Base-by-base conservation (phyloP, 257 asterid genomes). In the Eustoma russellianum region DNA sequence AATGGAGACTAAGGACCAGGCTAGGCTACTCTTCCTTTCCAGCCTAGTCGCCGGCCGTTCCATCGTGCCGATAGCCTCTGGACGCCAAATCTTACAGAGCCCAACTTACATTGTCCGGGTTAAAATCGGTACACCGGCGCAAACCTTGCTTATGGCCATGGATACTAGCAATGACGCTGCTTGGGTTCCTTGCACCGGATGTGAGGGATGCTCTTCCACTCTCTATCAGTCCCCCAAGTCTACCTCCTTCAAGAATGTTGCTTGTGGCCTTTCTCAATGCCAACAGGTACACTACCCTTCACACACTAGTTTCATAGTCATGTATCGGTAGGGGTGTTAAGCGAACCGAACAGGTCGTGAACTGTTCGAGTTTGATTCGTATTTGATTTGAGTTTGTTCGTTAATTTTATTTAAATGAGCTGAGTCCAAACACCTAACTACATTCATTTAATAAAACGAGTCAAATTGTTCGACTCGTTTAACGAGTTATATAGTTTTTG, bases 121-220 rank as follows among this genome's bases (percentile, higher is more conserved):
- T 15, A 73, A 71, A 51, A 67, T 86, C 51, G 97, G 97, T 3
- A 83, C 96, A 0, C 97, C 97, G 0, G 66, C 86, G 0, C 97
- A 89, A 68, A 53, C 76, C 0, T 57, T 89, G 53, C 65, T 81
- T 12, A 53, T 81, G 66, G 93, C 97, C 35, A 28, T 86, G 65
- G 97, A 86, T 67, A 89, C 88, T 58, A 83, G 95, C 69, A 86
- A 73, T 64, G 93, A 81, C 67, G 86, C 78, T 64, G 86, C 81
- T 40, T 89, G 94, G 98, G 58, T 90, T 4, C 96, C 94, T 0
- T 86, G 96, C 70, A 41, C 63, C 56, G 88, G 79, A 47, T 83
- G 96, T 63, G 44, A 49, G 24, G 98, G 97, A 13, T 90, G 96
- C 67, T 57, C 88, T 65, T 41, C 83, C 45, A 62, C 82, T 5